Percentiles rank a stretch among this genome's conserved stretches.
Conservation (phyloP, 2,329 filamentous ascomycete species). For the Aspergillus awamori region DNA sequence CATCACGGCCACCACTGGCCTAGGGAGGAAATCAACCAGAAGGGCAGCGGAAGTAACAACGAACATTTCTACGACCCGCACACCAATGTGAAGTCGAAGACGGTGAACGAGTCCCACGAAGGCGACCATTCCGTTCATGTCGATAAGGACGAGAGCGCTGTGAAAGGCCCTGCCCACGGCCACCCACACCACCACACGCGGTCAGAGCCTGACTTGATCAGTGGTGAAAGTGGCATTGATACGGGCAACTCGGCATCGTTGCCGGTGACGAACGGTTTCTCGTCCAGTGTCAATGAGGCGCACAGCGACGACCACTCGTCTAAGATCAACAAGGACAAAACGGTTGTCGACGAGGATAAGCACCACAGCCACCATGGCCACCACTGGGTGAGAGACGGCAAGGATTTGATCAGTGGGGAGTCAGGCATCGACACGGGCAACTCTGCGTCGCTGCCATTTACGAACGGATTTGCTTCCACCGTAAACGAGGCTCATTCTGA, state of each 20-base stretch:
- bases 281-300: background rate
- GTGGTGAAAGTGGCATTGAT: conserved; percentile 23
- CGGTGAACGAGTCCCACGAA: background rate
- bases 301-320: conserved; percentile 23
- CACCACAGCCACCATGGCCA: background rate
- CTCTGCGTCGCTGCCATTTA: conserved; percentile 5
- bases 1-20: background rate
- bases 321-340: conserved; percentile 19
- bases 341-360: background rate
- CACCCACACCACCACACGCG: conserved; percentile 14
- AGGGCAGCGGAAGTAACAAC: background rate
- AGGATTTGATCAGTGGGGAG: conserved; percentile 20
- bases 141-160: background rate
- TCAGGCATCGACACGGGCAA: conserved; percentile 22
- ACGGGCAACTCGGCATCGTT: conserved; percentile 17
- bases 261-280: background rate
- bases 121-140: conserved; percentile 11
- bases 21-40: background rate
- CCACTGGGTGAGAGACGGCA: background rate
- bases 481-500: background rate
- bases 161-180: background rate
- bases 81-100: background rate
- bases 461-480: background rate
- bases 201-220: conserved; percentile 12
- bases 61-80: background rate